Base-by-base conservation (phyloP, 1,139 yeast species). In the Sugiyamaella xylanicola region DNA sequence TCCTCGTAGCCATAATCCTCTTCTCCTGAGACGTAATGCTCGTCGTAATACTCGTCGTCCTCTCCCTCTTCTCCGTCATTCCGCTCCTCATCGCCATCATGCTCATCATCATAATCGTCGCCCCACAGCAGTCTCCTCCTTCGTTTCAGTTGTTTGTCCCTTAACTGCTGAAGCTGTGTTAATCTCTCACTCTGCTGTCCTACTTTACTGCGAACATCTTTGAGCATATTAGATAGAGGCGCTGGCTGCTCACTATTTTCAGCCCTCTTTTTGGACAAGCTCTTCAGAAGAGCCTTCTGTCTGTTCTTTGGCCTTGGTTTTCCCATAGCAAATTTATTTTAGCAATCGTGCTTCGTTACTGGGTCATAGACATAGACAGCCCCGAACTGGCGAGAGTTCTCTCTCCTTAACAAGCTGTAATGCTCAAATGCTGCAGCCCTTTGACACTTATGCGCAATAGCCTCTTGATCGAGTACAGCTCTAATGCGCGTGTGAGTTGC, bases 401-500 rank as follows among this genome's bases (percentile, higher is more conserved):
- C n/a, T n/a, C n/a, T n/a, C n/a, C n/a, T n/a, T n/a, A n/a, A n/a
- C n/a, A n/a, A n/a, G n/a, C n/a, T n/a, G n/a, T n/a, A n/a, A n/a
- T n/a, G n/a, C n/a, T n/a, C n/a, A n/a, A n/a, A n/a, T n/a, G 32
- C 32, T 25, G 32, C 32, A 25, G 11, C 32, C 32, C 11, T 7
- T 32, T 17, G 9, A 32, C 21, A 32, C 22, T 45, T 45, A 32
- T 45, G 48, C 48, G 8, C 29, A 29, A 3, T 19, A 11, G 16
- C 1, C 40, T 13, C 27, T 19, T 32, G 37, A 11, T 13, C 7
- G 2, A 19, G n/a, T 2, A 13, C 29, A 7, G 9, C 17, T 3
- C 8, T 29, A 5, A 2, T 37, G 13, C 11, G 20, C 42, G 45
- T n/a, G 22, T 27, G 21, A 22, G 43, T 29, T n/a, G 74, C 79